phyloP scores from a whole-genome alignment of 176 grass and related monocot species.

The Hyparrhenia diplandra region DNA sequence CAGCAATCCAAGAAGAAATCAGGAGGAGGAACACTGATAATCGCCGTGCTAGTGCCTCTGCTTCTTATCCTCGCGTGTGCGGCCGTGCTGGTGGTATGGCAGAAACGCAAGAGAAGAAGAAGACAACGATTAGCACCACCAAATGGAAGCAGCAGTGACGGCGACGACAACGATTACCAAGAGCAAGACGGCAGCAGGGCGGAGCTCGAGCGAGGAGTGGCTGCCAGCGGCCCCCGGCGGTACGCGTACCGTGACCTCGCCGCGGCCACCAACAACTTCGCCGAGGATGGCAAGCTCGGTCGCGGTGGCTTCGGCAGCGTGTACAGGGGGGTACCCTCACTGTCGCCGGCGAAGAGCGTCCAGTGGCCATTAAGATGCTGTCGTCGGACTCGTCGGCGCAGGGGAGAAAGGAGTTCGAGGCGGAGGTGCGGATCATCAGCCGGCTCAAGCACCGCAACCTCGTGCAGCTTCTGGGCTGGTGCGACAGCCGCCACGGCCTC shows the following conservation, averaged over 20 bases:
- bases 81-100: not conserved
- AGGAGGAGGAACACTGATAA: not conserved
- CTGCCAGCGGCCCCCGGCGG: not conserved
- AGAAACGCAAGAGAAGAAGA: not conserved
- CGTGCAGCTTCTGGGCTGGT: not conserved
- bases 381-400: not conserved
- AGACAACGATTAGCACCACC: too few relatives aligned
- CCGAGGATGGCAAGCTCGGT: not conserved
- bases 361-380: not conserved
- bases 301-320: not conserved
- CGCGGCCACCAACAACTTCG: not conserved
- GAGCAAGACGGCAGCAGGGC: not conserved
- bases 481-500: not conserved
- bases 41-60: not conserved
- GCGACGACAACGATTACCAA: not conserved
- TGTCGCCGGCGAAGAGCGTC: not conserved
- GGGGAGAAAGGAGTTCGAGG: not conserved
- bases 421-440: not conserved
- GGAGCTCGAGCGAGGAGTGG: not conserved
- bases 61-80: not conserved
- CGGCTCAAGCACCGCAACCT: not conserved
- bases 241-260: not conserved
- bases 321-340: not conserved
- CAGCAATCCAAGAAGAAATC: not conserved
- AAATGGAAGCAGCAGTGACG: too few relatives aligned